Conservation (phyloP, 495 filamentous ascomycete species). For the Hyaloscypha finlandica region DNA sequence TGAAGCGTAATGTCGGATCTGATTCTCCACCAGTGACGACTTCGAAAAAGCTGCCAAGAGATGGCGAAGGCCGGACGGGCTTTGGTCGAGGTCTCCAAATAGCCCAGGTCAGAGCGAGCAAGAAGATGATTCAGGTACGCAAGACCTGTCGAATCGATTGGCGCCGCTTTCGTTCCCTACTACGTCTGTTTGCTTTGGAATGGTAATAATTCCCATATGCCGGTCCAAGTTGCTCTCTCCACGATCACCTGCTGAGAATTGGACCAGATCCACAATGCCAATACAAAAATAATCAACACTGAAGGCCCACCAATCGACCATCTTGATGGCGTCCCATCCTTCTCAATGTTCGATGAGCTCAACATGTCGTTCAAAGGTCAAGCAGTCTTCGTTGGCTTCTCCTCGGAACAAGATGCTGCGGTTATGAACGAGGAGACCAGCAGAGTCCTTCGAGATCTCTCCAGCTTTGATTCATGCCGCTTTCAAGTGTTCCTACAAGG, state of each 20-base stretch:
- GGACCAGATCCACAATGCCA: constrained; percentile 6
- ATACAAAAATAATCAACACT: background rate
- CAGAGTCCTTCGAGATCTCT: constrained; percentile 2
- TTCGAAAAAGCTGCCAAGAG: background rate
- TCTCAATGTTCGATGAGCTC: background rate
- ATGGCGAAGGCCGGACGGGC: background rate
- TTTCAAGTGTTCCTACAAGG: constrained; percentile 6
- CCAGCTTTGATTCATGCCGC: constrained; percentile 5
- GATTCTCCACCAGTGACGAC: background rate
- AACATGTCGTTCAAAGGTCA: constrained; percentile 13
- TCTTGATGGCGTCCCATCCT: background rate
- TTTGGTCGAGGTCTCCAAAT: background rate
- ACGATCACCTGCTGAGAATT: background rate
- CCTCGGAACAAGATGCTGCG: constrained; percentile 4
- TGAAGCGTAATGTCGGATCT: background rate
- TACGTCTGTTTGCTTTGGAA: constrained; percentile 8
- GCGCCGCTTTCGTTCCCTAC: background rate
- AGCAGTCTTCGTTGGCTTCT: background rate
- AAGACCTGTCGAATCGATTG: background rate
- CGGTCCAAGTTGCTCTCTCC: background rate
- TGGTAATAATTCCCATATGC: constrained; percentile 1
- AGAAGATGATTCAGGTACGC: background rate
- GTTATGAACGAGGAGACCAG: constrained; percentile 15
- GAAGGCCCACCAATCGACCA: background rate
- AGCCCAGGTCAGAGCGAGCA: background rate